Base-by-base conservation (phyloP, 2,329 filamentous ascomycete species). In the Fusarium setosum region DNA sequence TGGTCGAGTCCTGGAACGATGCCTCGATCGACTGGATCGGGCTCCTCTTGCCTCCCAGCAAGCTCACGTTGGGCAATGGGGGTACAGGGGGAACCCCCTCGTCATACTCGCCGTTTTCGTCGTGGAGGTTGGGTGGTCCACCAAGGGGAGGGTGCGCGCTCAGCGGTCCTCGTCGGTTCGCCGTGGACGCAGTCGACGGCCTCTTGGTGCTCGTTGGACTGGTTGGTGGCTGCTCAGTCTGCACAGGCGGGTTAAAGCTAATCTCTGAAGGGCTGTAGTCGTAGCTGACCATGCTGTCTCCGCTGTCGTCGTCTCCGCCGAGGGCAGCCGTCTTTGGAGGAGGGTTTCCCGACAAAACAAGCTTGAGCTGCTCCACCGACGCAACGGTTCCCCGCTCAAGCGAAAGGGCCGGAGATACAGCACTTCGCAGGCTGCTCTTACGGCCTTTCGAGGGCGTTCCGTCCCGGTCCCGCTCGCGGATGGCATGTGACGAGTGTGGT, bases 261-360 rank as follows among this genome's bases (percentile, higher is more conserved):
- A 88, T 78, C 71, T 92, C 90, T 7, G 89, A 91, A n/a, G 86
- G 82, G 41, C 86, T 86, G 66, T 87, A 84, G 56, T 92, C 90
- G 65, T 89, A 91, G 78, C 89, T 92, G 64, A 90, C 85, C 82
- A 93, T 86, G 75, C 89, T 92, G 53, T 93, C 90, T 71, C 83
- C 88, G 53, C 82, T 85, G 59, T 86, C 86, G 50, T 84, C 82
- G 18, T 82, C 74, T 26, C 77, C 79, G 5, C 66, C 67, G 5
- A 72, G 64, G 10, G 76, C 75, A 3, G 79, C 78, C 13, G 78
- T 78, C 38, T 80, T 80, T 10, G 78, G 74, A 5, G 76, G 73
- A 11, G 71, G 67, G 38, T 86, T 83, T 31, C 87, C 88, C 1
- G 83, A 83, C 15, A 90, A 77, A 17, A 88, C 85, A 74, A 83